Evolutionary conservation across 352 stramenopile genomes (phyloP), one percentile per base, ranked within the genome.

Genomic region (Stramenopiles sp.): DNA sequence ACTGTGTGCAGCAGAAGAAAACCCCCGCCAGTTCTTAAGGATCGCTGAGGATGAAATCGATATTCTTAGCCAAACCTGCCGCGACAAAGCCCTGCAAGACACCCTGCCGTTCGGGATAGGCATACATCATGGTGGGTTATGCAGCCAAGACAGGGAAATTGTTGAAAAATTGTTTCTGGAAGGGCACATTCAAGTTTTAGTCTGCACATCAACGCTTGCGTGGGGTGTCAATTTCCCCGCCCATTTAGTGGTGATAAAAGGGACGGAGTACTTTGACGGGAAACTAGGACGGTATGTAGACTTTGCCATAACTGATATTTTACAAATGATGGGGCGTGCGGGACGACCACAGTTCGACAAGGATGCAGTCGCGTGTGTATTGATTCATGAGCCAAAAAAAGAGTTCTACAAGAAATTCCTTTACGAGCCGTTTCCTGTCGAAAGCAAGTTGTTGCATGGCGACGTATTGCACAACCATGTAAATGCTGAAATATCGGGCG

Each of bases 251-350:
- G 83, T 99, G 6, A 85, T 99, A 43, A 99, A 99, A 82, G 94
- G 94, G 48, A 99, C 94, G 0, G 92, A 99, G 78, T 98, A 90
- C 77, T 98, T 97, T 83, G 95, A 99, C 79, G 94, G 94, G 6
- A 87, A 88, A 69, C 80, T 86, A 12, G 89, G 87, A 2, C 83
- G 94, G 25, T 99, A 98, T 82, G 89, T 96, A 30, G 95, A 98
- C 77, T 98, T 98, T 78, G 91, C 93, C 34, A 85, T 98, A 73
- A 98, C 94, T 4, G 94, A 98, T 80, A 83, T 99, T 35, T 79
- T 99, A n/a, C 95, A 99, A 80, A 99, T 99, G 95, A 98, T 99
- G 31, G 91, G 91, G 3, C 80, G 89, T 71, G 89, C 89, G 3
- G 90, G 90, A 1, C 78, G 91, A 31, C 89, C 84, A 31, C 83